Conservation (phyloP, 768 basidiomycete species). For the Boletellus ananas region DNA sequence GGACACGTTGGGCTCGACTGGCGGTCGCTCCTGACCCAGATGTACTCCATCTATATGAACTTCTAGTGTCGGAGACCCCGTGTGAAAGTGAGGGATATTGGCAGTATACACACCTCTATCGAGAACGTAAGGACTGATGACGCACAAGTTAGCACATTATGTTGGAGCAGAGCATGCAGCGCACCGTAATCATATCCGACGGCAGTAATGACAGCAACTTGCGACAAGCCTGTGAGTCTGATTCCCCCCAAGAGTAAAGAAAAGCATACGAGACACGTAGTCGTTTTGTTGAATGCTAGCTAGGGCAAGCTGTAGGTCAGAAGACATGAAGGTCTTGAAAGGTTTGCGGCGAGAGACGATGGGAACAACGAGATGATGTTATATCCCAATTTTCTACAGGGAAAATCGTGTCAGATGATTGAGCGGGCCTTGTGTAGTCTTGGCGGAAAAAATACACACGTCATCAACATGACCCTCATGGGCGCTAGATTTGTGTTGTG, state of each 20-base stretch:
- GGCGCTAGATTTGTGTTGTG: too few species aligned
- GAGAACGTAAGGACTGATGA: slow-evolving; percentile 1
- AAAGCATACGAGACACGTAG: not conserved
- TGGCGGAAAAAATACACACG: too few species aligned
- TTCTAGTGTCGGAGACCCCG: not conserved
- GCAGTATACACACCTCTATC: slow-evolving; percentile 1
- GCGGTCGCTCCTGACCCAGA: not conserved
- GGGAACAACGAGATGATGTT: too few species aligned
- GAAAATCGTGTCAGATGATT: too few species aligned
- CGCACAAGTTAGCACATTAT: too few species aligned
- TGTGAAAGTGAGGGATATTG: not conserved
- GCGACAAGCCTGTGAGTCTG: not conserved
- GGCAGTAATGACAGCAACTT: not conserved
- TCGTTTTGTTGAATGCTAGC: not conserved
- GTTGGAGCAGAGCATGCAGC: not conserved
- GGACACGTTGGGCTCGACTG: not conserved
- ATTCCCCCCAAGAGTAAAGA: not conserved
- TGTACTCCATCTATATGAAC: not conserved
- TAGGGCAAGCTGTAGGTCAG: not conserved
- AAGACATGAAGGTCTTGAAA: not conserved
- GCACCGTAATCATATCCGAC: not conserved
- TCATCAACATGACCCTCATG: too few species aligned
- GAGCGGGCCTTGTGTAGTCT: too few species aligned
- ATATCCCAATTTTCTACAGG: too few species aligned
- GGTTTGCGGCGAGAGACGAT: not conserved